Evolutionary conservation across 164 flowering plant species (phyloP).

Genomic region (Saururus chinensis): DNA sequence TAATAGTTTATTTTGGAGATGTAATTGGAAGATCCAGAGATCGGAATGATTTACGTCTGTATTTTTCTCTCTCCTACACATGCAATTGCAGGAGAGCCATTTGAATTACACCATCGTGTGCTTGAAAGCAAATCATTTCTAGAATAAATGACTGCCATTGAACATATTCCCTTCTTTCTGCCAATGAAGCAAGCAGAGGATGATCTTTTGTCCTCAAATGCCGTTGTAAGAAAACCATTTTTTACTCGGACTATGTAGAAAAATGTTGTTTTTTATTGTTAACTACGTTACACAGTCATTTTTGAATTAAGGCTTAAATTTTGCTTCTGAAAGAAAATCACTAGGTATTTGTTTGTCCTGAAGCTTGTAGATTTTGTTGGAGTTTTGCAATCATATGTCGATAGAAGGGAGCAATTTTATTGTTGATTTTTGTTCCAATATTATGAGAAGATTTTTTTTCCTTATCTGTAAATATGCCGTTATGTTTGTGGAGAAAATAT

Average conservation of each 20-base stretch:
- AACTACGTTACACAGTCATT: too few species aligned
- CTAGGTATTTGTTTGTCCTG: constrained; percentile 27
- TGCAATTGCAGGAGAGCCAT: constrained; percentile 61
- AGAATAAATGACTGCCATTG: constrained; percentile 88
- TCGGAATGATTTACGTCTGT: too few species aligned
- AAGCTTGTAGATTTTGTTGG: constrained; percentile 89
- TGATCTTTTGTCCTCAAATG: constrained; percentile 84
- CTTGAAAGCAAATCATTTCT: constrained; percentile 97
- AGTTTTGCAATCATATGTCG: constrained; percentile 87
- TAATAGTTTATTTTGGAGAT: too few species aligned
- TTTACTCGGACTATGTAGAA: constrained; percentile 7
- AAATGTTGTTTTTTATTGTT: too few species aligned
- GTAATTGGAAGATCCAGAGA: too few species aligned
- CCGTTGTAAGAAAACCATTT: constrained; percentile 64
- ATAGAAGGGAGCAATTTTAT: constrained; percentile 92
- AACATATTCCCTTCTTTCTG: constrained; percentile 93
- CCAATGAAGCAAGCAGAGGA: constrained; percentile 87
- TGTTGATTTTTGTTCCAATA: too few species aligned
- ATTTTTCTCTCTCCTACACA: too few species aligned
- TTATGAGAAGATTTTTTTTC: too few species aligned
- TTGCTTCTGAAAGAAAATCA: too few species aligned
- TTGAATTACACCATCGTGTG: constrained; percentile 82
- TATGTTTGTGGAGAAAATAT: too few species aligned
- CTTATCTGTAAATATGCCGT: too few species aligned
- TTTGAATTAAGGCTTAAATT: too few species aligned